phyloP scores from a whole-genome alignment of 2,329 filamentous ascomycete species.

The Metarhizium sp. region DNA sequence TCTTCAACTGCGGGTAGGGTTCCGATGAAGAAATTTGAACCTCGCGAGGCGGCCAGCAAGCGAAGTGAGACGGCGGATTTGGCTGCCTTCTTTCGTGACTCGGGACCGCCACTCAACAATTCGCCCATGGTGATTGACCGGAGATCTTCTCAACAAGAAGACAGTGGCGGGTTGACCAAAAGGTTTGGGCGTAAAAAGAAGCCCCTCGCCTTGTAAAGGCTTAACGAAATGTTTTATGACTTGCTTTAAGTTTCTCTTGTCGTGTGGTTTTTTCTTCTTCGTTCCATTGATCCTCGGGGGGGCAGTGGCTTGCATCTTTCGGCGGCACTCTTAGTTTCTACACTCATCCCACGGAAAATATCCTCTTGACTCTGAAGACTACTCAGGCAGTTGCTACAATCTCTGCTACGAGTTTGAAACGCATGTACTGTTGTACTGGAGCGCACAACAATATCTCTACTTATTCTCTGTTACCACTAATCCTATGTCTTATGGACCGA shows the following conservation, averaged over 20 bases:
- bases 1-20: slow-evolving; percentile 29
- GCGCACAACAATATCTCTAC: too few relatives aligned
- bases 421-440: too few relatives aligned
- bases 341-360: too few relatives aligned
- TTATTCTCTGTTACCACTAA: too few relatives aligned
- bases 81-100: slow-evolving; percentile 63
- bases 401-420: too few relatives aligned
- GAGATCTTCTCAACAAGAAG: slow-evolving; percentile 23
- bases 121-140: slow-evolving; percentile 22
- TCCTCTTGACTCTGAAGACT: too few relatives aligned
- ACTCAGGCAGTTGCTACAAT: too few relatives aligned
- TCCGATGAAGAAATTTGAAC: slow-evolving; percentile 49
- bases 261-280: background rate
- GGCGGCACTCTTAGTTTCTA: background rate
- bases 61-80: slow-evolving; percentile 56
- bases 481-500: too few relatives aligned
- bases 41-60: slow-evolving; percentile 39
- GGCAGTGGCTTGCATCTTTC: background rate
- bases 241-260: background rate
- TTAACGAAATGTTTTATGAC: background rate
- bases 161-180: slow-evolving; percentile 32
- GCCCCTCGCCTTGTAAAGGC: slow-evolving; percentile 20
- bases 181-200: slow-evolving; percentile 44
- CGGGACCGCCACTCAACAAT: slow-evolving; percentile 43
- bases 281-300: background rate